Conservation (phyloP, 345 rosid species). For the Adansonia digitata region DNA sequence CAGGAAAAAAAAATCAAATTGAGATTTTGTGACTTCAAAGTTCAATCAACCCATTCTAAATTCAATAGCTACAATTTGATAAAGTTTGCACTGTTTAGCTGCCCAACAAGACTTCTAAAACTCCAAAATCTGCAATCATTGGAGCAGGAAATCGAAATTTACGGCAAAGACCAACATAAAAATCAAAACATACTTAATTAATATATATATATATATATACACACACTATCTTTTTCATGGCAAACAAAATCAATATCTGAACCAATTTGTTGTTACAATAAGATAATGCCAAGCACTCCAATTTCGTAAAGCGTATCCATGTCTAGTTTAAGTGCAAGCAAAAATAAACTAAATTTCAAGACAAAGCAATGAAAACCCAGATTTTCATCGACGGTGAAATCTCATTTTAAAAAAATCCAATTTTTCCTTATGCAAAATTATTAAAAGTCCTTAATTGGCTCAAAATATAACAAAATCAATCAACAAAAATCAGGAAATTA, state of each 20-base stretch:
- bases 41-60: not conserved
- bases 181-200: too few relatives aligned
- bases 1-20: not conserved
- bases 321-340: not conserved
- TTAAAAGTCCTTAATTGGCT: not conserved
- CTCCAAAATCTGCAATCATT: too few relatives aligned
- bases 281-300: not conserved
- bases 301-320: not conserved
- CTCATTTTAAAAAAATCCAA: not conserved
- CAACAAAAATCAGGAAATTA: not conserved
- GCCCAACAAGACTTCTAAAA: too few relatives aligned
- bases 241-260: not conserved
- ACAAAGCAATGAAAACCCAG: not conserved
- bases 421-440: not conserved
- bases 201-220: too few relatives aligned
- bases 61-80: too few relatives aligned
- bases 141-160: too few relatives aligned
- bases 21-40: not conserved
- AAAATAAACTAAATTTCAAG: not conserved
- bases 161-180: too few relatives aligned
- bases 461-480: not conserved
- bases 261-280: too few relatives aligned
- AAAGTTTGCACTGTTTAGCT: too few relatives aligned
- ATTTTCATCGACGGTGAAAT: not conserved
- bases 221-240: not conserved